Base-by-base conservation (phyloP, 164 flowering plant species). In the Taxillus chinensis region DNA sequence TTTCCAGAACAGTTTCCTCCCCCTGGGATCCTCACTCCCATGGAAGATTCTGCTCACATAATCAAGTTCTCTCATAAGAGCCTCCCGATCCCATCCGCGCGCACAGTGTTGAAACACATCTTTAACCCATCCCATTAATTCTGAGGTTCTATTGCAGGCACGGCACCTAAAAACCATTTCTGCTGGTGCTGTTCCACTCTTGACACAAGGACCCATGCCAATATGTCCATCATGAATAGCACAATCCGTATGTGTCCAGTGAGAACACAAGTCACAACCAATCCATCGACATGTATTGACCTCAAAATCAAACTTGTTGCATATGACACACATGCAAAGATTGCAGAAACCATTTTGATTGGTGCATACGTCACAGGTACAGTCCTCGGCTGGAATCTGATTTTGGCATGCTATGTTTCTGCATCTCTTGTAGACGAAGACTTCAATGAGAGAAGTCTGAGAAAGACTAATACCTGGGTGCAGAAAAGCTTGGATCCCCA, bases 231-330 rank as follows among this genome's bases (percentile, higher is more conserved):
- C 86, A 45, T 84, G 89, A 62, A 87, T 87, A 13, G 99, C 99
- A 73, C 99, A 93, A 63, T 90, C 99, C 1, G 97, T 93, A 70
- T 93, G 99, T 50, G 97, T 89, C 99, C 97, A 93, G 64, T 93
- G 99, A 61, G 92, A 89, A 69, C 99, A 93, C 65, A 79, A 57
- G 67, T 93, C 97, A 68, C 99, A 93, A 62, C 99, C 99, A 64
- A 93, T 79, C 99, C 99, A 93, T 0, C 96, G 86, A 70, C 96
- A 93, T 3, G 99, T 90, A 70, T 93, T 91, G 68, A 93, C 97
- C 73, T 89, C 97, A 73, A 90, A 93, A 69, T 90, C 97, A 73
- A 93, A 90, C 79, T 89, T 93, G 83, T 74, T 89, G 62, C 99
- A 93, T 41, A 93, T 86, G 14, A 83, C 87, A 73, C 97, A 93